Evolutionary conservation across 2,329 filamentous ascomycete genomes (phyloP), one percentile per base, ranked within the genome.

Genomic region (Microdochium nivale): DNA sequence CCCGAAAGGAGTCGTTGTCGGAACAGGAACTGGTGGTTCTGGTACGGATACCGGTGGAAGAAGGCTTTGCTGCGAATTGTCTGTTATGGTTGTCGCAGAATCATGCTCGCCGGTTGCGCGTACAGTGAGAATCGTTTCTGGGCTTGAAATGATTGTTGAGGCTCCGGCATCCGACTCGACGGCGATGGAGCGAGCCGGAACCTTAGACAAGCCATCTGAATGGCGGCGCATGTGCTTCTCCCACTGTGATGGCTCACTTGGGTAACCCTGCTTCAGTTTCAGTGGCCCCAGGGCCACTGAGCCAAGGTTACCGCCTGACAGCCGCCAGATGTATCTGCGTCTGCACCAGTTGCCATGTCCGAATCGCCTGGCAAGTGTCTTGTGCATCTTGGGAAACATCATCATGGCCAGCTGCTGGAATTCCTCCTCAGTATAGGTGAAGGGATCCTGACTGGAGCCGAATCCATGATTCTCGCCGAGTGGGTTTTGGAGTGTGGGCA

Each of bases 11-110:
- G 52, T 48, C 2, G 25, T 50, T 14, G 24, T 40, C 4, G 51
- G 51, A 9, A 52, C 25, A 23, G 50, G 37, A 4, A 56, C 52
- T 2, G 56, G 55, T 3, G 54, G 55, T 21, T 8, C 43, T 49
- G 25, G 58, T 54, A 4, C 51, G 51, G 32, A 23, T 21, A 47
- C 51, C 40, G 23, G 21, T 21, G 35, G 43, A 33, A 49, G 19
- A 48, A 48, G 32, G 19, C n/a, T 23, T 23, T 23, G 37, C 3
- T 47, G 48, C 11, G 52, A 52, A 23, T 53, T 53, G 7, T 46
- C 40, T 7, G 40, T 44, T 2, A 24, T 10, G 2, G 40, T 44
- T 13, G 40, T 44, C 16, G 19, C 40, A 21, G 40, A 23, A 19
- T 44, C 40, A 11, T 44, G 40, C 13, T 44, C 19, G 40, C 19